Base-by-base conservation (phyloP, 768 basidiomycete species). In the Lentinula guzmanii region DNA sequence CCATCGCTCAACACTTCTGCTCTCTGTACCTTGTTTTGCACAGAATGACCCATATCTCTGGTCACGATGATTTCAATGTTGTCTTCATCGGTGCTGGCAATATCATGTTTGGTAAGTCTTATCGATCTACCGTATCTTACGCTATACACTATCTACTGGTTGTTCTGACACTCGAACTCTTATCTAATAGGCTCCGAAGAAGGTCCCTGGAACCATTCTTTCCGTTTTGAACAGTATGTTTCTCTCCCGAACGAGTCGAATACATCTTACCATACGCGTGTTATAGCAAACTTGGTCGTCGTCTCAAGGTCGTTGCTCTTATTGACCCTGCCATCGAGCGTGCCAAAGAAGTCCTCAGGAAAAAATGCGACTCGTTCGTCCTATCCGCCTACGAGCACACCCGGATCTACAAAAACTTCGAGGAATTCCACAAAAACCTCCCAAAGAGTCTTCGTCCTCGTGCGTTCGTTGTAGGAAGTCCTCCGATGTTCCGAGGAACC, bases 21-120 rank as follows among this genome's bases (percentile, higher is more conserved):
- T 56, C 42, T 51, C 63, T 31, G 58, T 67, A 58, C 65, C 65
- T 54, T 57, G 57, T 58, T 51, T 34, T 39, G 18, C 52, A 34
- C 73, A 86, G 83, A 70, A 71, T 75, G 60, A 74, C 75, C 65
- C 79, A 83, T 53, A 70, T 86, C 58, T 78, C 78, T 58, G 87
- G 86, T 15, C 74, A 84, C 52, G 84, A 89, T 65, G 80, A 88
- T 69, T 97, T 97, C 82, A 96, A 97, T 72, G 87, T 98, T 58
- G 86, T 96, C 71, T 95, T 96, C 74, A 80, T 98, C 66, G 95
- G 95, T 55, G 95, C 95, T 31, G 95, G 95, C 15, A 96, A 97
- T 76, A 95, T 98, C 77, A 97, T 97, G 94, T 98, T 98, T 71
- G 95, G 95, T 86, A 58, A 60, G 76, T 62, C 46, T 39, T 59